These are phyloP conservation scores for Physcia stellaris DNA, from an alignment of 495 filamentous ascomycete genomes.

Conservation along the genomic window DNA sequence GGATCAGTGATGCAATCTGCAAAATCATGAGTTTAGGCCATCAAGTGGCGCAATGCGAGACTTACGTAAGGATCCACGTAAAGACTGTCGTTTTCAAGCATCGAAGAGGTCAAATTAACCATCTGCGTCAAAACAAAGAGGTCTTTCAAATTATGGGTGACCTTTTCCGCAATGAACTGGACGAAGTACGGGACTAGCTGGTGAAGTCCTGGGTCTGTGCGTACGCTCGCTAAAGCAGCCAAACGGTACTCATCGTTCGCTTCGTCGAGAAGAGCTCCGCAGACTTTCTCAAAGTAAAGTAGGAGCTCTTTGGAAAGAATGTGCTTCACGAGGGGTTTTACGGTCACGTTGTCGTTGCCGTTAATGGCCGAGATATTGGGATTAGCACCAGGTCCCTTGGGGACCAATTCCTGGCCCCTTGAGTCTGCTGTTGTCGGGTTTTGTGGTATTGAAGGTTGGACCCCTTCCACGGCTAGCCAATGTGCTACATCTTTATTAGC, in stretches of 20 bases:
- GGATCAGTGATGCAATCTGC: conserved; percentile 61
- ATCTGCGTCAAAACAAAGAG: conserved; percentile 78
- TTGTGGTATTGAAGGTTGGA: conserved; percentile 88
- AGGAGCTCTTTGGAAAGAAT: conserved; percentile 88
- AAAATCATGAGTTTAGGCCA: background rate
- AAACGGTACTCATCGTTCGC: conserved; percentile 70
- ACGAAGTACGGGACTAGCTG: conserved; percentile 93
- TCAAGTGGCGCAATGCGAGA: background rate
- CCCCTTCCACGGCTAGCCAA: conserved; percentile 92
- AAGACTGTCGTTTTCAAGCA: conserved; percentile 69
- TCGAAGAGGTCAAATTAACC: conserved; percentile 71
- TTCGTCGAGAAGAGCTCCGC: conserved; percentile 71
- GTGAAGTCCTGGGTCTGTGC: conserved; percentile 80
- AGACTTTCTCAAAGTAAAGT: conserved; percentile 94
- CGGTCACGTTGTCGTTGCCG: conserved; percentile 64
- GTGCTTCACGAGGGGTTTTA: conserved; percentile 88
- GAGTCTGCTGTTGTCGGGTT: conserved; percentile 79
- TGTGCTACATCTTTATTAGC: conserved; percentile 47
- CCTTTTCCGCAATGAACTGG: conserved; percentile 85
- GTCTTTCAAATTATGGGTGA: conserved; percentile 78
- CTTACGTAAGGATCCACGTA: conserved; percentile 80
- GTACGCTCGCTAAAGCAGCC: conserved; percentile 68
- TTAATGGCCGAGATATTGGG: conserved; percentile 68
- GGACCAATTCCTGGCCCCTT: conserved; percentile 66
- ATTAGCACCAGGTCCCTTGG: conserved; percentile 79